Conservation (phyloP, 352 stramenopile genomes). For the Peronosclerospora sorghi region DNA sequence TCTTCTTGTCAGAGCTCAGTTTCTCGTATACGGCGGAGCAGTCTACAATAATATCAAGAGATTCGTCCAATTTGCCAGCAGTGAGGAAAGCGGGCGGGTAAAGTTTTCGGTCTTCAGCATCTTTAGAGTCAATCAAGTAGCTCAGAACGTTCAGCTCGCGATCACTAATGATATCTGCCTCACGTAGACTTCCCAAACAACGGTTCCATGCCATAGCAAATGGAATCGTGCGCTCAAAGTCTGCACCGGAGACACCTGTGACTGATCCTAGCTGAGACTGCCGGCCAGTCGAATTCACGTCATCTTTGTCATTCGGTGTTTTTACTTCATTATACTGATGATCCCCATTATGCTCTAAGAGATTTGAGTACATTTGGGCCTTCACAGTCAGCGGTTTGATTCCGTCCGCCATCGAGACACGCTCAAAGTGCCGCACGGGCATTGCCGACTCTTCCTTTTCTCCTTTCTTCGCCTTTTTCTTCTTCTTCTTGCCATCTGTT, state of each 20-base stretch:
- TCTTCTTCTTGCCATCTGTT: conserved; percentile 51
- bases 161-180: conserved; percentile 76
- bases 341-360: conserved; percentile 45
- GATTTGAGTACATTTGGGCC: conserved; percentile 70
- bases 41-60: conserved; percentile 75
- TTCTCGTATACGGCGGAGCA: conserved; percentile 75
- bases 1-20: conserved; percentile 80
- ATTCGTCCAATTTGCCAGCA: conserved; percentile 79
- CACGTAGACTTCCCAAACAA: conserved; percentile 59
- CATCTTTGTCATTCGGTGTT: conserved; percentile 51
- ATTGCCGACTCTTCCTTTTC: conserved; percentile 51
- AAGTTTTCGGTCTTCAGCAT: conserved; percentile 59
- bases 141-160: conserved; percentile 79
- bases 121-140: conserved; percentile 79
- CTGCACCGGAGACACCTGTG: conserved; percentile 61
- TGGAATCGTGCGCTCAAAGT: conserved; percentile 78
- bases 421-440: conserved; percentile 69
- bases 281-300: conserved; percentile 38
- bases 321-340: conserved; percentile 55
- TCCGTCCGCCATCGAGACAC: conserved; percentile 73
- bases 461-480: conserved; percentile 59
- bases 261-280: conserved; percentile 58
- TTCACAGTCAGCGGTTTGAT: conserved; percentile 76
- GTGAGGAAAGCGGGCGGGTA: conserved; percentile 82
- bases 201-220: conserved; percentile 86